These are phyloP conservation scores for Akanthomyces uredinophilus DNA, from an alignment of 2,329 filamentous ascomycete genomes.

Conservation along the genomic window DNA sequence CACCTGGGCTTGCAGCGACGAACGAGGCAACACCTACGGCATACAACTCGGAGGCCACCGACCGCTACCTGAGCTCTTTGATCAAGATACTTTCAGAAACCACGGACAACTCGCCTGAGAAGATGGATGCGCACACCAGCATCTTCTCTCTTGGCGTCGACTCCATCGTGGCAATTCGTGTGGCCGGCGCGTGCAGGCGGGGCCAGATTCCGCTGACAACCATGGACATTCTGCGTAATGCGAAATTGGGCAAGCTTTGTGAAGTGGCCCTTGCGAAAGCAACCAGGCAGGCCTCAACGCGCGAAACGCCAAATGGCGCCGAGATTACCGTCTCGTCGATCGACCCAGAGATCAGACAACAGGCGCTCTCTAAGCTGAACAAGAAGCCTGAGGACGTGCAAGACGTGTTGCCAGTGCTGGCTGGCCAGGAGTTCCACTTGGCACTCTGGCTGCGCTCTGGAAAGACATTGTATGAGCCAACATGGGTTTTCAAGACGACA, in stretches of 20 bases:
- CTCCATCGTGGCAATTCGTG: slow-evolving; percentile 1
- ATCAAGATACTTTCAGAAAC: not conserved
- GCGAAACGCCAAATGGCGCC: not conserved
- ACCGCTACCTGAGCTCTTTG: not conserved
- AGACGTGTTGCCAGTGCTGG: not conserved
- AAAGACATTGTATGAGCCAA: slow-evolving; percentile 1
- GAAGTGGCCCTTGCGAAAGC: slow-evolving; percentile 1
- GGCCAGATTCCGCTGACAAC: not conserved
- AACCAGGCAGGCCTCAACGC: not conserved
- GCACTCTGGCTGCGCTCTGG: slow-evolving; percentile 1
- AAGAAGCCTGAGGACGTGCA: not conserved
- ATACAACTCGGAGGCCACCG: not conserved
- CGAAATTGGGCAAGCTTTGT: not conserved
- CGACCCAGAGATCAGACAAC: not conserved
- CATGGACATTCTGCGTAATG: slow-evolving; percentile 2
- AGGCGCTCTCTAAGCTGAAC: not conserved
- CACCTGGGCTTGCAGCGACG: not conserved
- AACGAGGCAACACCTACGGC: not conserved
- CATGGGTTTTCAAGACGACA: not conserved
- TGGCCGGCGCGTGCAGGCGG: not conserved
- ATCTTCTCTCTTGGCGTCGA: not conserved
- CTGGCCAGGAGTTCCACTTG: not conserved
- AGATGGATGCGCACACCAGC: not conserved
- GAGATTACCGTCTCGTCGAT: not conserved
- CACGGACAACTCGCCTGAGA: not conserved